Base-by-base conservation (phyloP, 2,329 filamentous ascomycete species). In the Cladophialophora exuberans region DNA sequence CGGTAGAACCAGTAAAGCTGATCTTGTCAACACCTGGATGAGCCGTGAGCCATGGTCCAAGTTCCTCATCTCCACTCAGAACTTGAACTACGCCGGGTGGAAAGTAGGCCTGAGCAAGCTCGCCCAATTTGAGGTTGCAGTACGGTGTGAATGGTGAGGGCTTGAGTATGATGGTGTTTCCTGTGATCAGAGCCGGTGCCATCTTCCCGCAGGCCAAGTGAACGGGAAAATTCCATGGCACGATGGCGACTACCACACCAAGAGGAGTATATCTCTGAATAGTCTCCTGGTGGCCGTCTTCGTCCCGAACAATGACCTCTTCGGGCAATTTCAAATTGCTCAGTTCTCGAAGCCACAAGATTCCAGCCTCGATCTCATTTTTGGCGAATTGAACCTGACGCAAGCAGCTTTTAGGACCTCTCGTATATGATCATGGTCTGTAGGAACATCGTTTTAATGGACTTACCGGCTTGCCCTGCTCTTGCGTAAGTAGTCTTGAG, bases 1-100 rank as follows among this genome's bases (percentile, higher is more conserved):
- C 73, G 5, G 75, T 81, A 9, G 81, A 84, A 2, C 84, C 83
- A 0, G 84, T 87, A 69, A 87, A 87, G 60, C 74, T 77, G 65
- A 87, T 80, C 74, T 85, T 87, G 54, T 79, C 75, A 52, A 86
- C 77, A 17, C 75, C 80, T 0, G 81, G 81, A 62, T 87, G 83
- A n/a, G 66, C 68, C 0, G 82, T 84, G 46, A 87, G 66, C 75
- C 75, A 76, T 1, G 80, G 82, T 2, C 84, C 84, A 5, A 87
- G 77, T 41, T 76, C 72, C 60, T 86, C 83, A 48, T 82, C 82
- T 5, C 84, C 84, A 48, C 80, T 80, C 1, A 87, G 68, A 0
- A 75, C 79, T 63, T 86, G 83, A 1, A 86, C 66, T 15, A 87
- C 81, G 26, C 84, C 84, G 0, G 81, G 78, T 2, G 83, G 83